These are phyloP conservation scores for Rosa lucieae DNA, from an alignment of 306 rosid species.

Conservation along the genomic window DNA sequence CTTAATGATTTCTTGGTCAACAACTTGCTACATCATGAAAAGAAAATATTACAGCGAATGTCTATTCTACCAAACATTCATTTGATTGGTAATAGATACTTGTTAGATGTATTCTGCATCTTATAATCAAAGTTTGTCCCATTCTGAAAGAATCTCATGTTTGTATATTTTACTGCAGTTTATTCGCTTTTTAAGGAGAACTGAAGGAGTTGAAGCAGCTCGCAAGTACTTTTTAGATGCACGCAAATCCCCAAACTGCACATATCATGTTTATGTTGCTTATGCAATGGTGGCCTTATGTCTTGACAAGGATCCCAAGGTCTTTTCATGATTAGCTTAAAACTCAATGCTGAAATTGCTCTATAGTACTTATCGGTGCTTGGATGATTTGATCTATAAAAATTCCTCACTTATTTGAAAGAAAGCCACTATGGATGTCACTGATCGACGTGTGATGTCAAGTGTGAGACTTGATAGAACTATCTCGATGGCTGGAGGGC, in stretches of 20 bases:
- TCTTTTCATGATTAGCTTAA: constrained; percentile 18
- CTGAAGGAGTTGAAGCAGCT: constrained; percentile 98
- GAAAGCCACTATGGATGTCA: background rate
- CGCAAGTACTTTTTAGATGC: constrained; percentile 93
- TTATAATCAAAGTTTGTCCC: background rate
- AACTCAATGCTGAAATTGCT: background rate
- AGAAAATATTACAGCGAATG: background rate
- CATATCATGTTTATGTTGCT: constrained; percentile 93
- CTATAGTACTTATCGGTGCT: constrained; percentile 14
- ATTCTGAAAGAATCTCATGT: constrained; percentile 24
- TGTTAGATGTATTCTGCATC: background rate
- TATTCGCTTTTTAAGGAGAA: constrained; percentile 88
- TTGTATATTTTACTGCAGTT: constrained; percentile 63
- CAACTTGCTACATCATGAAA: background rate
- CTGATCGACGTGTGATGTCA: background rate
- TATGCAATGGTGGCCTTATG: constrained; percentile 91
- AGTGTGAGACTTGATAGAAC: background rate
- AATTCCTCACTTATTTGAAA: background rate
- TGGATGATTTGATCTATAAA: constrained; percentile 26
- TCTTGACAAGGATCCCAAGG: constrained; percentile 98
- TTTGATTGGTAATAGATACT: constrained; percentile 6
- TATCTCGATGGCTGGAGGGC: background rate
- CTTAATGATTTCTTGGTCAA: constrained; percentile 2
- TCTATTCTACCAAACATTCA: background rate
- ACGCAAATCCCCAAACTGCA: constrained; percentile 81